Conservation (phyloP, 2,329 filamentous ascomycete genomes). For the Reticulascus tulasneorum region DNA sequence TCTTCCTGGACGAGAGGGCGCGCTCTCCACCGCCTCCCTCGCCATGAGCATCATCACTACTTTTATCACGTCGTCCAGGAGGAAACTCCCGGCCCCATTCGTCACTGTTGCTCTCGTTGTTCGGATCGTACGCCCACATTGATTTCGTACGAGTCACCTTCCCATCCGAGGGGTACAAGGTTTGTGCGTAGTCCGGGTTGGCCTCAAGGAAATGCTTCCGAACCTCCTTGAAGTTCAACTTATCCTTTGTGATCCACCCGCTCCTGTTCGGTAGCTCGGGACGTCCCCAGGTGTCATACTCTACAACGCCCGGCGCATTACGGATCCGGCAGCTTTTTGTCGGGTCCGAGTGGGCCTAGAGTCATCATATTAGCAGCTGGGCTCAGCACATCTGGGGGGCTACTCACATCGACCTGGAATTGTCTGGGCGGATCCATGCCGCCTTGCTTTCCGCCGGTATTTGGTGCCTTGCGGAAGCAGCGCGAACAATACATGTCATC, state of each 20-base stretch:
- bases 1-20: constrained; percentile 14
- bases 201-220: constrained; percentile 18
- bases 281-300: neutral
- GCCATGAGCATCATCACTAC: neutral
- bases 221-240: constrained; percentile 15
- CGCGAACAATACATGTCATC: constrained; percentile 27
- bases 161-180: constrained; percentile 22
- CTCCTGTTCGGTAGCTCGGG: constrained; percentile 26
- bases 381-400: neutral
- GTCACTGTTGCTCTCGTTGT: constrained; percentile 21
- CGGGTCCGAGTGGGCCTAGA: constrained; percentile 12
- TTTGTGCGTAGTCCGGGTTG: constrained; percentile 23
- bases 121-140: constrained; percentile 26
- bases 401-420: constrained; percentile 10
- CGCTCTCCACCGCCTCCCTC: neutral
- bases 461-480: constrained; percentile 12
- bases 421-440: constrained; percentile 4
- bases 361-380: neutral
- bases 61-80: no score
- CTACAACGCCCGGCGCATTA: neutral
- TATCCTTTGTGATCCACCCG: constrained; percentile 23
- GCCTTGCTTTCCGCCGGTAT: constrained; percentile 1
- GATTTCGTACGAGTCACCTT: constrained; percentile 11
- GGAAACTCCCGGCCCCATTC: constrained; percentile 6
- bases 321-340: constrained; percentile 10